A percentile compares a stretch with the other conserved stretches of the same genome.
Evolutionary conservation across 2,329 filamentous ascomycete genomes (phyloP).

Genomic region (Plectosphaerella plurivora): DNA sequence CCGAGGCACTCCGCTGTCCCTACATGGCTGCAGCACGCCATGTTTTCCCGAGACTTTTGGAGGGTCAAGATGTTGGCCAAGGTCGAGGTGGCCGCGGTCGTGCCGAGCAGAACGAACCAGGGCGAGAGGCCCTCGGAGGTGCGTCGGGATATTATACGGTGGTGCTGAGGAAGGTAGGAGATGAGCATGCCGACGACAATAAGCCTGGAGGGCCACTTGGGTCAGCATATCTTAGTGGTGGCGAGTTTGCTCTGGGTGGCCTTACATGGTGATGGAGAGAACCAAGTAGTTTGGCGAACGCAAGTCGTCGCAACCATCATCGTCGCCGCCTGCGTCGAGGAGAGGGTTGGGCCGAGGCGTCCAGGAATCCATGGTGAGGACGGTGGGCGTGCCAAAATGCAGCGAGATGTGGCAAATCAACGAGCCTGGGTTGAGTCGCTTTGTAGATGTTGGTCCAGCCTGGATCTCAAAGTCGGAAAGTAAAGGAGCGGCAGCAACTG

Average conservation of each 20-base stretch:
- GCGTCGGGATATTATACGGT: slow-evolving; percentile 78
- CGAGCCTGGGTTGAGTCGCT: neutral
- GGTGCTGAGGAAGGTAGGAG: slow-evolving; percentile 92
- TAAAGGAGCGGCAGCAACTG: neutral
- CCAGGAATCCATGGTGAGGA: neutral
- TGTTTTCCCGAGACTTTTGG: slow-evolving; percentile 75
- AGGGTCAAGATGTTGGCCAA: slow-evolving; percentile 91
- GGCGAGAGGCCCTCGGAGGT: slow-evolving; percentile 94
- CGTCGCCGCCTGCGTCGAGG: slow-evolving; percentile 10
- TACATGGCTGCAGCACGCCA: slow-evolving; percentile 80
- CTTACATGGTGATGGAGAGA: slow-evolving; percentile 52
- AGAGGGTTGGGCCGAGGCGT: neutral
- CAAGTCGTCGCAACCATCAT: slow-evolving; percentile 45
- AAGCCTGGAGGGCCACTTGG: slow-evolving; percentile 39
- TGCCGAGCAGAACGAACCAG: slow-evolving; percentile 91
- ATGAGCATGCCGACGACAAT: slow-evolving; percentile 84
- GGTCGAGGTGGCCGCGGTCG: slow-evolving; percentile 80
- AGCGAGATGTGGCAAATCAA: neutral
- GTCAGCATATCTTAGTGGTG: neutral
- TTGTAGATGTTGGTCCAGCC: too few relatives aligned
- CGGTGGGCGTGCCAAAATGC: neutral
- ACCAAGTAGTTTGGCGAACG: slow-evolving; percentile 49
- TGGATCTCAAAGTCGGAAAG: neutral
- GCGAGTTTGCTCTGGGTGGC: too few relatives aligned
- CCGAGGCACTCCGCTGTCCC: slow-evolving; percentile 79